Percentiles rank a stretch among this genome's conserved stretches.
phyloP scores from a whole-genome alignment of 805 yeast species.

The Metschnikowia borealis region DNA sequence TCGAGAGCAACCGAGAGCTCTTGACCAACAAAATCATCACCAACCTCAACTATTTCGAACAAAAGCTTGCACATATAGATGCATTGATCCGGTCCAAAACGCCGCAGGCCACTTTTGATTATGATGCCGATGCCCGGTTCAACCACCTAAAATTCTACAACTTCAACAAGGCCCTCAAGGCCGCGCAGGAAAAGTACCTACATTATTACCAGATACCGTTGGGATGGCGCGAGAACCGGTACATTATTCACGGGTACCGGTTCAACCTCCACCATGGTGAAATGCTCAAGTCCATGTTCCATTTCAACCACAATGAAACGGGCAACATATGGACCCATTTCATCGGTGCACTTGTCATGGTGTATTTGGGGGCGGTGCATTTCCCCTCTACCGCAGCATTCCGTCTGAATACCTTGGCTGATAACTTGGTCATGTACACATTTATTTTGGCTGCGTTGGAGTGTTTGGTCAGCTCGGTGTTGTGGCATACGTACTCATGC shows the following conservation, averaged over 20 bases:
- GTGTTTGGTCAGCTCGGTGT: slow-evolving; percentile 72
- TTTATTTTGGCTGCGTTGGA: slow-evolving; percentile 70
- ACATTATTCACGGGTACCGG: slow-evolving; percentile 78
- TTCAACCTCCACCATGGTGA: slow-evolving; percentile 62
- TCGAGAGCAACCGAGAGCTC: slow-evolving; percentile 21
- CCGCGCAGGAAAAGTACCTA: slow-evolving; percentile 32
- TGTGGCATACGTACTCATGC: slow-evolving; percentile 91
- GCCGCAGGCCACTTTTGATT: slow-evolving; percentile 27
- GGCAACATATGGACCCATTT: slow-evolving; percentile 93
- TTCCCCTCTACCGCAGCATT: slow-evolving; percentile 61
- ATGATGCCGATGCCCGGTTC: slow-evolving; percentile 27
- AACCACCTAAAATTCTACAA: slow-evolving; percentile 34
- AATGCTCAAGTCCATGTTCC: slow-evolving; percentile 58
- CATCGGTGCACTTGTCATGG: slow-evolving; percentile 57
- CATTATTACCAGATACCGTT: slow-evolving; percentile 86
- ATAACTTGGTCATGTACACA: slow-evolving; percentile 51
- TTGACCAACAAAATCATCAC: slow-evolving; percentile 36
- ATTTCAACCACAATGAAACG: slow-evolving; percentile 75
- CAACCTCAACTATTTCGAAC: slow-evolving; percentile 42
- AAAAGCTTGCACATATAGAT: slow-evolving; percentile 36
- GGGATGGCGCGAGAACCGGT: slow-evolving; percentile 91
- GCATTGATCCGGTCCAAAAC: slow-evolving; percentile 31
- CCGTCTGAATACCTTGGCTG: slow-evolving; percentile 36
- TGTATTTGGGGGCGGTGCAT: slow-evolving; percentile 53
- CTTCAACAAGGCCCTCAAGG: slow-evolving; percentile 35